Evolutionary conservation across 352 stramenopile genomes (phyloP).

Genomic region (Pythium insidiosum): DNA sequence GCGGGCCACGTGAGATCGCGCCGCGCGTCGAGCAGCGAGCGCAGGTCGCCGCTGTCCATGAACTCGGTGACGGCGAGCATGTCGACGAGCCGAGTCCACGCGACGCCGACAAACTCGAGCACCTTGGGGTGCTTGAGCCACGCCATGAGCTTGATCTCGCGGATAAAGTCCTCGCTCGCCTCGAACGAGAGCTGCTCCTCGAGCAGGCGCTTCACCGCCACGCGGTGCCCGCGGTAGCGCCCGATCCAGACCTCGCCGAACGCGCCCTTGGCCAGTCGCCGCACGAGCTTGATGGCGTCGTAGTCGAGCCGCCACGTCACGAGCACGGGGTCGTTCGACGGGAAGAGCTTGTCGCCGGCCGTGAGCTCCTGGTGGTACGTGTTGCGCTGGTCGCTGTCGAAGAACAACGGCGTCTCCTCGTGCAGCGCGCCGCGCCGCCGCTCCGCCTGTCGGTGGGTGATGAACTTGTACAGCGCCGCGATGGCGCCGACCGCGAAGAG

Average conservation of each 20-base stretch:
- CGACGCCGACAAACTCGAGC: constrained; percentile 61
- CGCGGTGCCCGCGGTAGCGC: constrained; percentile 41
- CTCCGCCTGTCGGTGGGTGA: constrained; percentile 23
- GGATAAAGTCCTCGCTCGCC: constrained; percentile 51
- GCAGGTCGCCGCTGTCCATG: constrained; percentile 60
- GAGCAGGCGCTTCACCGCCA: constrained; percentile 54
- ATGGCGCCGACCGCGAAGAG: constrained; percentile 29
- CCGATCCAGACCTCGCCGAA: constrained; percentile 73
- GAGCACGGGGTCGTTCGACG: constrained; percentile 59
- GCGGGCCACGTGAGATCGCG: constrained; percentile 20
- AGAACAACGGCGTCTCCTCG: constrained; percentile 65
- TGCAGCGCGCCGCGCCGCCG: constrained; percentile 44
- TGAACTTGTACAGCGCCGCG: constrained; percentile 32
- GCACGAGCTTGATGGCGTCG: constrained; percentile 50
- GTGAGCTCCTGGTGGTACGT: constrained; percentile 51
- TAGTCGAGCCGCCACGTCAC: constrained; percentile 68
- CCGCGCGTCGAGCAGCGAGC: constrained; percentile 35
- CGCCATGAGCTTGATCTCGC: constrained; percentile 64
- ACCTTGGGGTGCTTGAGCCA: constrained; percentile 64
- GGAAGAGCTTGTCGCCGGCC: constrained; percentile 52
- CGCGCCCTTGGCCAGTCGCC: constrained; percentile 56
- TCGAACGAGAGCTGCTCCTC: constrained; percentile 34
- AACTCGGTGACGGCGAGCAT: constrained; percentile 64
- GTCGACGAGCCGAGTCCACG: constrained; percentile 57
- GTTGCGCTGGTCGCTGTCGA: constrained; percentile 51